Evolutionary conservation across 1,139 yeast genomes (phyloP), one percentile per base, ranked within the genome.

Genomic region (Pichia sp.): DNA sequence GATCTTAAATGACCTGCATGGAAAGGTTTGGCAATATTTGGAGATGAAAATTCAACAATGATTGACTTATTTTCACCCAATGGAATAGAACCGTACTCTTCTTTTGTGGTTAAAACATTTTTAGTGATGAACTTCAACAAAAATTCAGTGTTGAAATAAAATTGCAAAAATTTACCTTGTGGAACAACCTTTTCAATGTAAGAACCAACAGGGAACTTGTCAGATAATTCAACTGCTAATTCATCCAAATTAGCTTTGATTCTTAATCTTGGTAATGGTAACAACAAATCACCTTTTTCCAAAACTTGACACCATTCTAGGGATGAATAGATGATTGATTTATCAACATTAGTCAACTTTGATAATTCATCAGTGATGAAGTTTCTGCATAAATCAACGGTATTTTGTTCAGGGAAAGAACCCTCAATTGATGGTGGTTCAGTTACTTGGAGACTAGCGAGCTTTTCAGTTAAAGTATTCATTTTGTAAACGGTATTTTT

Each of bases 1-100:
- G 96, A 86, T 70, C 99, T 82, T 67, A 92, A 79, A 67, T 92
- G 99, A 48, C 99, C 99, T 49, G 99, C 99, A 62, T 92, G 99
- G 84, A 92, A 92, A 11, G 98, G 98, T 68, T 92, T 92, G 54
- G 99, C 99, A 61, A 92, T 92, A 65, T 92, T 92, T 55, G 99
- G 99, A 40, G 97, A 90, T 4, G 97, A 87, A 61, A 94, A 92
- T 66, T 92, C 99, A 55, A 94, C 75, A 43, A 88, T 61, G 28
- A 83, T 72, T 56, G 73, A 85, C 67, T 92, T 83, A 54, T 81
- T 82, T 38, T 69, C 68, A 43, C 95, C 97, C 47, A 86, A 60
- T 42, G 90, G 85, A 54, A 84, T 71, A 44, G 80, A 67, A 54
- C 99, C 99, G 63, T 77, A 92, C 38, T 70, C 68, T 38, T 69